Evolutionary conservation across 371 early-diverging fungal genomes (phyloP).

Genomic region (Cokeromyces recurvatus): DNA sequence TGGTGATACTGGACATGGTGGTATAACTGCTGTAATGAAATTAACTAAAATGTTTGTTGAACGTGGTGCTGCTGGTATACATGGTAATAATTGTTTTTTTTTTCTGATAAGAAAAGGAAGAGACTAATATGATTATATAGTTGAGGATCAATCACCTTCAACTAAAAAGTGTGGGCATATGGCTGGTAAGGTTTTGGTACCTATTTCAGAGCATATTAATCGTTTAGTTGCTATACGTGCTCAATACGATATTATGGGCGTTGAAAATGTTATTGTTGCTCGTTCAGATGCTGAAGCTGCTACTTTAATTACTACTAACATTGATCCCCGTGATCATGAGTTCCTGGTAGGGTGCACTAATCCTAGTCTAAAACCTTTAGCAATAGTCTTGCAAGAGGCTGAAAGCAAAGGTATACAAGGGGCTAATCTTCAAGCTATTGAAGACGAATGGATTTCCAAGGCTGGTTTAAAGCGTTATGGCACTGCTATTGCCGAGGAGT

Average conservation of each 20-base stretch:
- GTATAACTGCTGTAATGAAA: conserved; percentile 91
- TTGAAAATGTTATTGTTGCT: conserved; percentile 90
- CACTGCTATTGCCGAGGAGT: conserved; percentile 78
- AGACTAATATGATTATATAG: conserved; percentile 9
- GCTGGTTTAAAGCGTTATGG: conserved; percentile 85
- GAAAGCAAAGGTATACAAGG: conserved; percentile 72
- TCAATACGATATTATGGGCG: conserved; percentile 98
- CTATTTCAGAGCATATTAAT: conserved; percentile 96
- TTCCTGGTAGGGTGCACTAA: conserved; percentile 94
- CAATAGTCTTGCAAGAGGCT: conserved; percentile 77
- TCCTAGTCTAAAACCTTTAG: conserved; percentile 67
- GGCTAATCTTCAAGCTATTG: conserved; percentile 76
- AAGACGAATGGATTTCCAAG: conserved; percentile 83
- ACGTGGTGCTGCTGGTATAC: conserved; percentile 91
- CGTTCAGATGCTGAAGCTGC: conserved; percentile 99
- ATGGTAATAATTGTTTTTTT: conserved; percentile 34
- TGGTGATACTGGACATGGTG: conserved; percentile 97
- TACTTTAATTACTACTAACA: conserved; percentile 91
- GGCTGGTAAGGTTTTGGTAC: conserved; percentile 98
- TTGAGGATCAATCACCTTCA: conserved; percentile 94
- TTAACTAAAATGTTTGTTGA: conserved; percentile 94
- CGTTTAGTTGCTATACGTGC: conserved; percentile 94
- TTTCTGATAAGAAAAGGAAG: not conserved
- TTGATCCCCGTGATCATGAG: conserved; percentile 95
- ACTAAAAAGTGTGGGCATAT: conserved; percentile 99